Evolutionary conservation across 1,284 basidiomycete genomes (phyloP), one percentile per base, ranked within the genome.

Genomic region (Ceratobasidium theobromae): DNA sequence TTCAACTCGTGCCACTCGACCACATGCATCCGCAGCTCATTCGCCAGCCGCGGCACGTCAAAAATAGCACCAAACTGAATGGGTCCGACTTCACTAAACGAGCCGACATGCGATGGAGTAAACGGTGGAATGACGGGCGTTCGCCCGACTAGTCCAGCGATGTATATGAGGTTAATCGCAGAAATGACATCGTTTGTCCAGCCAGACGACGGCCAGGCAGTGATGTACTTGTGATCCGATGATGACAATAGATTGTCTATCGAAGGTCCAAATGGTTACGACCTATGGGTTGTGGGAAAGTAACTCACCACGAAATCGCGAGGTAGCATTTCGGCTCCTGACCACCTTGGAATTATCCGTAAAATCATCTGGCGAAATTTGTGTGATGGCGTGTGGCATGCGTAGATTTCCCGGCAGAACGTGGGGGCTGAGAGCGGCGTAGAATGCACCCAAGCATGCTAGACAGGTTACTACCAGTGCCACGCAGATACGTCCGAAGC

Each of bases 91-190:
- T 77, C 75, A n/a, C 28, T 27, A 9, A 60, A 49, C 9, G 76
- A 77, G 45, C 83, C 83, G 53, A 89, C 80, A 71, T 90, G 87
- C 4, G 84, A 84, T 2, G 87, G 87, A 0, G 79, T 82, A 72
- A 88, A 89, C 72, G 81, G 80, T 6, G 83, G 80, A 8, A 90
- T 71, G 67, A 90, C 79, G 5, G 87, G 84, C 33, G 87, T 80
- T 43, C 86, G 85, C 5, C 48, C 30, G 1, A 86, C 86, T 64
- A 89, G 78, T 43, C 82, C 66, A 23, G 79, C 86, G 25, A 90
- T 79, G 72, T 89, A 88, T 46, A 89, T 79, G 64, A 89, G 77
- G 72, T 89, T 88, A 53, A 82, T 82, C 81, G 87, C 67, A 25
- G 71, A 69, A 72, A 75, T 75, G 66, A 75, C 69, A 65, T 73